Evolutionary conservation across 2,329 filamentous ascomycete species (phyloP).

Genomic region (Ascosphaera acerosa): DNA sequence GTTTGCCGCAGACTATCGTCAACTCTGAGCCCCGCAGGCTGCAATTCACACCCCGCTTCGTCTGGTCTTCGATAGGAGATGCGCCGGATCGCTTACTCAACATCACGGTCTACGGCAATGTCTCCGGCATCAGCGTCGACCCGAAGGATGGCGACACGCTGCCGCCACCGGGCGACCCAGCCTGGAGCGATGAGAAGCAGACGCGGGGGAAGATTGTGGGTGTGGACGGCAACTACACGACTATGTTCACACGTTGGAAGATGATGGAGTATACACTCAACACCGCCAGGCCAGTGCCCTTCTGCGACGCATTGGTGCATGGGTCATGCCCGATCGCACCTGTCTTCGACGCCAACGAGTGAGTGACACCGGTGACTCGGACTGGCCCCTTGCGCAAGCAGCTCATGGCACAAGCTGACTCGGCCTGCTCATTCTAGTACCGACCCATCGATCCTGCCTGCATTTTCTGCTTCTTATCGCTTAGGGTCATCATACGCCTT

Average conservation of each 20-base stretch:
- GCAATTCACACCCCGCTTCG: slow-evolving; percentile 53
- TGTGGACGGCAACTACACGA: slow-evolving; percentile 37
- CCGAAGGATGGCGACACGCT: slow-evolving; percentile 26
- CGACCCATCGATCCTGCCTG: slow-evolving; percentile 32
- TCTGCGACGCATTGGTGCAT: slow-evolving; percentile 38
- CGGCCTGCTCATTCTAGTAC: slow-evolving; percentile 10
- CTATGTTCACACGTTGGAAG: slow-evolving; percentile 43
- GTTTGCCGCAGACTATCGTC: slow-evolving; percentile 35
- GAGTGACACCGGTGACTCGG: too few species aligned
- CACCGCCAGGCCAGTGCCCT: slow-evolving; percentile 26
- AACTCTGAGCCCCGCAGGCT: slow-evolving; percentile 35
- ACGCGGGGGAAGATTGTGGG: slow-evolving; percentile 56
- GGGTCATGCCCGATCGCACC: slow-evolving; percentile 51
- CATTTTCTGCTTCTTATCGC: slow-evolving; percentile 46
- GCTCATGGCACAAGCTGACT: too few species aligned
- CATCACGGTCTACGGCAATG: slow-evolving; percentile 73
- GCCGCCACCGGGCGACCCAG: slow-evolving; percentile 31
- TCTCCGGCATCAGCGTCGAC: slow-evolving; percentile 36
- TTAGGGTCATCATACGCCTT: slow-evolving; percentile 71
- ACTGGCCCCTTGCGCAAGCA: too few species aligned
- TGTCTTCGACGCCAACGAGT: slow-evolving; percentile 35
- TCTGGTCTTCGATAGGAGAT: slow-evolving; percentile 39
- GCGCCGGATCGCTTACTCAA: slow-evolving; percentile 26
- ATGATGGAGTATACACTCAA: slow-evolving; percentile 57
- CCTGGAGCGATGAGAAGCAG: slow-evolving; percentile 35